These are phyloP conservation scores for Pseudocercospora pini-densiflorae DNA, from an alignment of 2,329 filamentous ascomycete genomes.

Conservation along the genomic window DNA sequence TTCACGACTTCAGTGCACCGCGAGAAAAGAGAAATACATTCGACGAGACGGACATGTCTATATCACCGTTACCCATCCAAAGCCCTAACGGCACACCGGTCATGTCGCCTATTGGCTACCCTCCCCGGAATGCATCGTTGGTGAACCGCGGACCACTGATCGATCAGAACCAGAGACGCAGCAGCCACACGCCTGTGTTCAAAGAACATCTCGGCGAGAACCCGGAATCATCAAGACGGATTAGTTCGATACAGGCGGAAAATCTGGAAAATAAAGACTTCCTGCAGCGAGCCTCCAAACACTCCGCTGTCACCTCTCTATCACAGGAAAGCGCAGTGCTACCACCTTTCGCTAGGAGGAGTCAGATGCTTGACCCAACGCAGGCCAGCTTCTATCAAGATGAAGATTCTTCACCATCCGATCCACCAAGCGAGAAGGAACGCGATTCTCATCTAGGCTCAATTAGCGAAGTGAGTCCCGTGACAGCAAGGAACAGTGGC, in stretches of 20 bases:
- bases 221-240: constrained; percentile 44
- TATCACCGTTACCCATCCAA: constrained; percentile 3
- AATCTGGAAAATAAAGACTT: constrained; percentile 54
- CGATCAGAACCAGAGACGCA: constrained; percentile 25
- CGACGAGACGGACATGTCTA: constrained; percentile 25
- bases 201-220: constrained; percentile 65
- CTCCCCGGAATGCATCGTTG: constrained; percentile 27
- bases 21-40: constrained; percentile 45
- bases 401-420: constrained; percentile 33
- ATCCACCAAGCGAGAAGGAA: constrained; percentile 19
- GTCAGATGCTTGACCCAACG: constrained; percentile 38
- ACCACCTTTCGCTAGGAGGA: constrained; percentile 42
- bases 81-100: constrained; percentile 13
- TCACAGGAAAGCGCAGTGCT: constrained; percentile 38
- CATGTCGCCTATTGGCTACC: constrained; percentile 19
- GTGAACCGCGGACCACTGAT: constrained; percentile 20
- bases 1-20: constrained; percentile 69
- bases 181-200: constrained; percentile 62
- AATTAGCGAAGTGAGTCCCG: constrained; percentile 31
- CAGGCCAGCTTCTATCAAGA: constrained; percentile 35
- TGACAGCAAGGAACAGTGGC: constrained; percentile 26
- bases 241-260: constrained; percentile 53
- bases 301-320: constrained; percentile 28
- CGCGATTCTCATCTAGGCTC: constrained; percentile 28
- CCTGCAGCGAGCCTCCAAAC: constrained; percentile 49